phyloP scores from a whole-genome alignment of 2,329 filamentous ascomycete species.

The Aspergillus chevalieri region DNA sequence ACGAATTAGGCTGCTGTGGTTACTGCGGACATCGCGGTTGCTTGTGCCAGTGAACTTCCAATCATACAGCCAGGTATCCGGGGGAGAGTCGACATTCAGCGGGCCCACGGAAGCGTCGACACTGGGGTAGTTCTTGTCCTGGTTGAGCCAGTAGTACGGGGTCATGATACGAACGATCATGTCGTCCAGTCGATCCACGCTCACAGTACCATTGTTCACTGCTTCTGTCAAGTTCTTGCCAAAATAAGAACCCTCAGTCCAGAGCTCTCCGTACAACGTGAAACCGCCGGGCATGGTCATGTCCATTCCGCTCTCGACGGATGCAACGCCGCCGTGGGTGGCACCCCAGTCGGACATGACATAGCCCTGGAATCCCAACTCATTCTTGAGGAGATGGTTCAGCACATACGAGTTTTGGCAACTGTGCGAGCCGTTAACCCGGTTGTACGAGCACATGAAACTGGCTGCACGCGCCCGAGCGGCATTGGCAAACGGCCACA shows the following conservation, averaged over 20 bases:
- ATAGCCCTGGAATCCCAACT: slow-evolving; percentile 48
- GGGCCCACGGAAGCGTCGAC: slow-evolving; percentile 24
- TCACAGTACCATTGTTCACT: slow-evolving; percentile 36
- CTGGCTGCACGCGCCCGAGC: slow-evolving; percentile 58
- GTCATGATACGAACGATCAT: slow-evolving; percentile 45
- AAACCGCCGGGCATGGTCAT: slow-evolving; percentile 20
- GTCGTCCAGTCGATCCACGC: slow-evolving; percentile 39
- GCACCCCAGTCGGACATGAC: slow-evolving; percentile 43
- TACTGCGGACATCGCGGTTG: slow-evolving; percentile 55
- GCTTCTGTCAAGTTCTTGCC: slow-evolving; percentile 12
- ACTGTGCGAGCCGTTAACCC: slow-evolving; percentile 43
- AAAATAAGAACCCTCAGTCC: slow-evolving; percentile 29
- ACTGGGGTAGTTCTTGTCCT: slow-evolving; percentile 36
- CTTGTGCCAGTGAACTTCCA: slow-evolving; percentile 10
- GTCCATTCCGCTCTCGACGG: slow-evolving; percentile 43
- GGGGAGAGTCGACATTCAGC: slow-evolving; percentile 8
- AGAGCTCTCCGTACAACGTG: slow-evolving; percentile 27
- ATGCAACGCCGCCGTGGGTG: slow-evolving; percentile 40
- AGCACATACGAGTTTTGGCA: slow-evolving; percentile 45
- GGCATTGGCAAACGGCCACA: slow-evolving; percentile 72
- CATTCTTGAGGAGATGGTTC: slow-evolving; percentile 45
- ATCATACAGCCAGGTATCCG: slow-evolving; percentile 9
- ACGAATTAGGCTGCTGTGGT: slow-evolving; percentile 66
- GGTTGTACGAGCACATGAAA: slow-evolving; percentile 44
- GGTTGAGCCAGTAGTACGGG: slow-evolving; percentile 41